Base-by-base conservation (phyloP, 2,329 filamentous ascomycete species). In the Fusarium dimerum region DNA sequence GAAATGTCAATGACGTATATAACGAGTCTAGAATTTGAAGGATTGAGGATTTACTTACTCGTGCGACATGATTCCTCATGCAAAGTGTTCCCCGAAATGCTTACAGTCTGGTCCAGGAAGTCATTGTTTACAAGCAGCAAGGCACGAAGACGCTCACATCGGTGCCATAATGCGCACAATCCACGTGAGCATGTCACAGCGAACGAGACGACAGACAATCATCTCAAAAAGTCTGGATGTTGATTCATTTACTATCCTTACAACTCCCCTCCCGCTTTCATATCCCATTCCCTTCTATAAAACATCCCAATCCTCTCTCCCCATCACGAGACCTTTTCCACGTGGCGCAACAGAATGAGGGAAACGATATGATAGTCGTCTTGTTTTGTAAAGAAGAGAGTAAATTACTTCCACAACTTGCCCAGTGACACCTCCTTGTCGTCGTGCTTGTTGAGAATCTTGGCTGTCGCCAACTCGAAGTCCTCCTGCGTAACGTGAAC, bases 381-480 rank as follows among this genome's bases (percentile, higher is more conserved):
- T 48, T 63, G 46, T 45, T 46, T 46, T 48, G 40, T 63, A 56
- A 48, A 56, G 20, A 26, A 26, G 20, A 26, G 20, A 26, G 20
- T 26, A 26, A 48, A 55, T 62, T 68, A 77, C 67, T 77, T 77
- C 76, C 77, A 96, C 68, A 96, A 79, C 78, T 96, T 96, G 70
- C 88, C 89, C 67, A 96, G 79, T 69, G 88, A 92, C 65, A 92
- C 89, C 73, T 96, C 92, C 83, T 97, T 97, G 75, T 99, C 94
- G 69, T 97, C 94, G 73, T 97, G 94, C 83, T 97, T 97, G 85
- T 99, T 97, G 71, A 99, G 83, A 55, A 99, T 93, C 89, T 99
- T 99, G 71, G 94, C 94, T 7, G 94, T 99, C 34, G 94, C 94
- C 57, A 99, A 82, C 73, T 99, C 94, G 72, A 99, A 99, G 76